Evolutionary conservation across 139 green algal genomes (phyloP).

Genomic region (Chlamydomonas asymmetrica): DNA sequence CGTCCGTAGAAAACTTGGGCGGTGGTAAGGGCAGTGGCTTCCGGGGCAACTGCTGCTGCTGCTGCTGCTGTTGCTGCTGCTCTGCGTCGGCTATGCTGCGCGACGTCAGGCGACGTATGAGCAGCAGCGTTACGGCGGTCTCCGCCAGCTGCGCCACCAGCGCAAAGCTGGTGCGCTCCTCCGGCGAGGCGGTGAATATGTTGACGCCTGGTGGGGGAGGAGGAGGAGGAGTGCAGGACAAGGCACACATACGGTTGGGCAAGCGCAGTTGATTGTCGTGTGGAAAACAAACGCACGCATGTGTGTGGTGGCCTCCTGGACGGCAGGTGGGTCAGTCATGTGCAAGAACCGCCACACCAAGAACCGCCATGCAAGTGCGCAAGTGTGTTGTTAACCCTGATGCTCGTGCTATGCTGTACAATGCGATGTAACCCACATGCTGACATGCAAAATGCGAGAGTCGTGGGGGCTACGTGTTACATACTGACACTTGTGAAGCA

Average conservation of each 20-base stretch:
- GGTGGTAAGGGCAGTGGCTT: neutral
- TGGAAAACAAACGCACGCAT: neutral
- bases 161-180: slow-evolving; percentile 29
- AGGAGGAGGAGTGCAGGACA: neutral
- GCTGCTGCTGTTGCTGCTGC: slow-evolving; percentile 22
- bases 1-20: neutral
- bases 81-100: slow-evolving; percentile 13
- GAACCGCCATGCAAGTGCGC: neutral
- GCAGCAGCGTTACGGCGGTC: slow-evolving; percentile 51
- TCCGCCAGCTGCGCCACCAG: slow-evolving; percentile 58
- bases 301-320: neutral
- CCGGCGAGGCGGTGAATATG: neutral
- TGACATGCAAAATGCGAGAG: too few species aligned
- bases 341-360: neutral
- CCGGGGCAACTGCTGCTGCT: slow-evolving; percentile 1
- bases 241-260: neutral
- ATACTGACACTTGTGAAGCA: too few species aligned
- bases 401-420: too few species aligned
- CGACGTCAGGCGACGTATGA: slow-evolving; percentile 49
- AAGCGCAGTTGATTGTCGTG: neutral
- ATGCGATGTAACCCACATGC: too few species aligned
- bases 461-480: too few species aligned
- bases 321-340: neutral
- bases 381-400: too few species aligned
- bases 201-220: neutral